Conservation (phyloP, 2,329 filamentous ascomycete species). For the Leptodontidium sp. region DNA sequence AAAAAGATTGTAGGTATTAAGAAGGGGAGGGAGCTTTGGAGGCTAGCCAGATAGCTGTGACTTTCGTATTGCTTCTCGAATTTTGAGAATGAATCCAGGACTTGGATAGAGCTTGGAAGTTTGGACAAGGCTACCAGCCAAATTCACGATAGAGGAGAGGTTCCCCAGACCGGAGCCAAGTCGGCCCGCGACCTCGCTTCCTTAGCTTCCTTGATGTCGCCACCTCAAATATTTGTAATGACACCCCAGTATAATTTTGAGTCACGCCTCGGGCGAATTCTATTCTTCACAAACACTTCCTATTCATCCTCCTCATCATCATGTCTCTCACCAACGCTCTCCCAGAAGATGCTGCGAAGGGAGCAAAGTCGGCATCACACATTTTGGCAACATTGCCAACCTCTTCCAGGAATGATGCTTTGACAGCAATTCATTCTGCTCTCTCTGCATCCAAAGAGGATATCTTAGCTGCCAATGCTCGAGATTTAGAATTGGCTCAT, state of each 20-base stretch:
- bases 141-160: conserved; percentile 22
- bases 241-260: conserved; percentile 30
- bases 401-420: conserved; percentile 80
- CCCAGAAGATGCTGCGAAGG: conserved; percentile 77
- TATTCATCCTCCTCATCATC: conserved; percentile 13
- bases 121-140: conserved; percentile 24
- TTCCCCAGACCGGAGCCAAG: conserved; percentile 26
- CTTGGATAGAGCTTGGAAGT: neutral
- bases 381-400: conserved; percentile 81
- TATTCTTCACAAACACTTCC: conserved; percentile 12
- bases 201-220: conserved; percentile 19
- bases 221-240: conserved; percentile 17
- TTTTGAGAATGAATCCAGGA: neutral
- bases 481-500: conserved; percentile 79
- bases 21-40: neutral
- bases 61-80: neutral
- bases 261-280: conserved; percentile 19
- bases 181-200: conserved; percentile 17
- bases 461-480: conserved; percentile 87
- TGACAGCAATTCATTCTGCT: conserved; percentile 84
- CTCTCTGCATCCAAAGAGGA: conserved; percentile 72
- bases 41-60: neutral
- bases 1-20: neutral
- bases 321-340: conserved; percentile 94
- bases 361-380: conserved; percentile 83